These are phyloP conservation scores for Schizonepeta tenuifolia DNA, from an alignment of 257 asterid genomes.

Conservation along the genomic window DNA sequence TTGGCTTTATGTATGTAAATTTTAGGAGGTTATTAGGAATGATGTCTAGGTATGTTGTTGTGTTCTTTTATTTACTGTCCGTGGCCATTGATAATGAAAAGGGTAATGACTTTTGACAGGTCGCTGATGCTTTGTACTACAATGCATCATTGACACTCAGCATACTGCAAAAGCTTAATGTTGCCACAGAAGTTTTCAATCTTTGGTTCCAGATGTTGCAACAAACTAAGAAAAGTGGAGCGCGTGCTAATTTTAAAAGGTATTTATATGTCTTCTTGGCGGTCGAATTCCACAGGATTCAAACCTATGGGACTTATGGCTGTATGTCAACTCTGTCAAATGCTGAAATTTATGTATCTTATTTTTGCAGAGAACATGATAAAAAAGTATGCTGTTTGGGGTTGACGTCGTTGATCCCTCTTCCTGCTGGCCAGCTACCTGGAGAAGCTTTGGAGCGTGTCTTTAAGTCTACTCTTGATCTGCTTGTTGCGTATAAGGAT, in stretches of 20 bases:
- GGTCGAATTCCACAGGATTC: too few species aligned
- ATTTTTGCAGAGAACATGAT: conserved; percentile 85
- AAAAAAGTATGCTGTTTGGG: conserved; percentile 98
- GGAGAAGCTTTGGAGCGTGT: conserved; percentile 89
- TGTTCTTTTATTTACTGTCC: conserved; percentile 12
- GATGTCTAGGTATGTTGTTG: conserved; percentile 2
- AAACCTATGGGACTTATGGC: too few species aligned
- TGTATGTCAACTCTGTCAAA: conserved; percentile 10
- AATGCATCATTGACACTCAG: conserved; percentile 73
- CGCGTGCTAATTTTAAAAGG: conserved; percentile 81
- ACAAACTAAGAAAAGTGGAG: conserved; percentile 86
- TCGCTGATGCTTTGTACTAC: conserved; percentile 93
- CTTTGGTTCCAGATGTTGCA: conserved; percentile 98
- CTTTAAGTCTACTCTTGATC: conserved; percentile 86
- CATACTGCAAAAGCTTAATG: conserved; percentile 87
- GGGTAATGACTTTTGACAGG: conserved; percentile 51
- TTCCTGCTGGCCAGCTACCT: conserved; percentile 89
- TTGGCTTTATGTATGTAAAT: background rate
- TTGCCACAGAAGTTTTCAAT: conserved; percentile 84
- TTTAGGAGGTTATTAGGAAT: background rate
- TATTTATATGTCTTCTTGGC: conserved; percentile 26
- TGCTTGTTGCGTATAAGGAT: conserved; percentile 95
- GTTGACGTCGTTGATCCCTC: conserved; percentile 90
- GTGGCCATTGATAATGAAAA: conserved; percentile 22
- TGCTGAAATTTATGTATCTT: conserved; percentile 12